Conservation (phyloP, 148 eudicot species). For the Amaranthus palmeri region DNA sequence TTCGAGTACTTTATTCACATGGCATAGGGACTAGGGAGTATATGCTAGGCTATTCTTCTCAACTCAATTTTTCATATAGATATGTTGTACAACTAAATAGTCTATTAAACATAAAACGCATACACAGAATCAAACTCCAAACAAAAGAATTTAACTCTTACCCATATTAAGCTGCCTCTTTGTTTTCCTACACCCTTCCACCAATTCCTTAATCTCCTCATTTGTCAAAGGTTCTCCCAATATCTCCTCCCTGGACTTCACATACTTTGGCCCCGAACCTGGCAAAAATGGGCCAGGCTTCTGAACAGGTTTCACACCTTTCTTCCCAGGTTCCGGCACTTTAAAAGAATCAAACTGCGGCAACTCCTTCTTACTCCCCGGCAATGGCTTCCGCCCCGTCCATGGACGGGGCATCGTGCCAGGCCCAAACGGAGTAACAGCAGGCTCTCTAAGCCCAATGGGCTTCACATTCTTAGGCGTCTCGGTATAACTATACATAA, state of each 20-base stretch:
- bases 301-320: slow-evolving; percentile 97
- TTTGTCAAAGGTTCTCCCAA: slow-evolving; percentile 75
- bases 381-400: slow-evolving; percentile 85
- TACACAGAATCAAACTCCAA: background rate
- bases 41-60: too few relatives aligned
- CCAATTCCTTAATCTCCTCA: slow-evolving; percentile 55
- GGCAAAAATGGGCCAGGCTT: slow-evolving; percentile 81
- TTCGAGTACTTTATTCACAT: too few relatives aligned
- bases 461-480: slow-evolving; percentile 73
- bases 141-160: slow-evolving; percentile 29
- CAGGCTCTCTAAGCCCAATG: slow-evolving; percentile 62
- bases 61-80: too few relatives aligned
- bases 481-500: slow-evolving; percentile 89
- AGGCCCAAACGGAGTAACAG: slow-evolving; percentile 83
- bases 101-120: background rate
- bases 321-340: slow-evolving; percentile 61
- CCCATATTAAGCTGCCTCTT: slow-evolving; percentile 88
- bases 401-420: slow-evolving; percentile 75
- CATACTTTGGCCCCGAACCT: slow-evolving; percentile 84
- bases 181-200: slow-evolving; percentile 52
- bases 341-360: slow-evolving; percentile 80
- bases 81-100: too few relatives aligned
- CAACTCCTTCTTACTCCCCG: slow-evolving; percentile 58
- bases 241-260: slow-evolving; percentile 66
- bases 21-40: too few relatives aligned